Evolutionary conservation across 1,284 basidiomycete species (phyloP).

Genomic region (Melanopsichium pennsylvanicum): DNA sequence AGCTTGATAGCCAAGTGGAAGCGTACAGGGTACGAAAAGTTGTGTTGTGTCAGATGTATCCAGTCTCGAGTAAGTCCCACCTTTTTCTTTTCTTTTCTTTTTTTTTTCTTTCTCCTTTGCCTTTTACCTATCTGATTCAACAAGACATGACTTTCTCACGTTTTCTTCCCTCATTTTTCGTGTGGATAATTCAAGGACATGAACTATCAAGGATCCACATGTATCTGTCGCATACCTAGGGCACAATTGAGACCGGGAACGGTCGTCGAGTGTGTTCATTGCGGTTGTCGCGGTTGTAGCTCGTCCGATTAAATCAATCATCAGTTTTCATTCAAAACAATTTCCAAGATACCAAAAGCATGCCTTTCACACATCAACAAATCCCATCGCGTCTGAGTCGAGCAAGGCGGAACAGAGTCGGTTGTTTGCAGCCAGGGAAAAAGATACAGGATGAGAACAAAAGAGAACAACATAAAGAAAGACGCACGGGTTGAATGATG

Average conservation of each 20-base stretch:
- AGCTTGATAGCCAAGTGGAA: slow-evolving; percentile 99
- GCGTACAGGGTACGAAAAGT: slow-evolving; percentile 96
- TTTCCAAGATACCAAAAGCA: background rate
- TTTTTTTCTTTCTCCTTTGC: no score
- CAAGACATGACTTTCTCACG: no score
- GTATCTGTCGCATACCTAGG: slow-evolving; percentile 96
- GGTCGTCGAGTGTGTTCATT: slow-evolving; percentile 96
- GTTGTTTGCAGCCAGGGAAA: no score
- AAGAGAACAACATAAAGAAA: slow-evolving; percentile 5
- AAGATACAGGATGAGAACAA: background rate
- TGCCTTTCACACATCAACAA: background rate
- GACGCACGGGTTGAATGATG: no score
- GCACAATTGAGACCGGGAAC: slow-evolving; percentile 87
- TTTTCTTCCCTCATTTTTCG: no score
- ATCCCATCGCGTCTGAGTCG: no score
- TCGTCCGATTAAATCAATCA: slow-evolving; percentile 57
- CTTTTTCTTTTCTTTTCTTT: background rate
- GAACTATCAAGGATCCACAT: slow-evolving; percentile 99
- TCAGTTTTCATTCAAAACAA: no score
- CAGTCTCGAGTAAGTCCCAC: slow-evolving; percentile 78
- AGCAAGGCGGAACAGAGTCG: no score
- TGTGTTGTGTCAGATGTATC: slow-evolving; percentile 96
- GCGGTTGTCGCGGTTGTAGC: slow-evolving; percentile 69
- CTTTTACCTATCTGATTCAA: no score
- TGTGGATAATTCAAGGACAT: no score